Evolutionary conservation across 768 basidiomycete genomes (phyloP).

Genomic region (Trichaptum fuscoviolaceum): DNA sequence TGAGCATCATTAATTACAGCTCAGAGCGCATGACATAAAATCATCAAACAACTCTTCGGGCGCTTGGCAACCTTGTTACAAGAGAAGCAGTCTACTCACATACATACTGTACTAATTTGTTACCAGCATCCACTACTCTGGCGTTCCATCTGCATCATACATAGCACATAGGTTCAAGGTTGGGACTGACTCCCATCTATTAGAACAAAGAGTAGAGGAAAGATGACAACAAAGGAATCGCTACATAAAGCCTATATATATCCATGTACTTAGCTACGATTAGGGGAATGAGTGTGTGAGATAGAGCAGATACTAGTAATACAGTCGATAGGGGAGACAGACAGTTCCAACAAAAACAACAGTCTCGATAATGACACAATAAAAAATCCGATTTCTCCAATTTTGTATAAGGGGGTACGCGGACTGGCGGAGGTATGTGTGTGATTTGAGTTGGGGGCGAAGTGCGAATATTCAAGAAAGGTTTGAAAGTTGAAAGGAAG

Average conservation of each 20-base stretch:
- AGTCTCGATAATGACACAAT: conserved; percentile 1
- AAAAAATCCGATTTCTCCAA: neutral
- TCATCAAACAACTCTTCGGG: too few relatives aligned
- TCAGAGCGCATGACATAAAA: too few relatives aligned
- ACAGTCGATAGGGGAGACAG: neutral
- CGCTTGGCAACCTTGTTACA: too few relatives aligned
- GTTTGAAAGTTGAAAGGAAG: neutral
- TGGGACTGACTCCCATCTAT: neutral
- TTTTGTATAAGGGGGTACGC: neutral
- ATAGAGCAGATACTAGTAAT: neutral
- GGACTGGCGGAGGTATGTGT: neutral
- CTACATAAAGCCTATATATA: neutral
- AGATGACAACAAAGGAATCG: neutral
- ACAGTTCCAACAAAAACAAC: neutral
- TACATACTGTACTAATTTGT: neutral
- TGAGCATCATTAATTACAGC: too few relatives aligned
- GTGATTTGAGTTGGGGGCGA: neutral
- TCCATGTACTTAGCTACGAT: neutral
- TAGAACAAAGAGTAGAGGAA: neutral
- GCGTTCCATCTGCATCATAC: neutral
- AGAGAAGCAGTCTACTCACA: too few relatives aligned
- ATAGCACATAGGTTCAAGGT: neutral
- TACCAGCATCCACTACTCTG: neutral
- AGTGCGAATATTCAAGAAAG: neutral
- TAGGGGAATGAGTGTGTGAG: conserved; percentile 1